A percentile compares a stretch with the other conserved stretches of the same genome.
Conservation (phyloP, 2,329 filamentous ascomycete species). For the Neopestalotiopsis sp. region DNA sequence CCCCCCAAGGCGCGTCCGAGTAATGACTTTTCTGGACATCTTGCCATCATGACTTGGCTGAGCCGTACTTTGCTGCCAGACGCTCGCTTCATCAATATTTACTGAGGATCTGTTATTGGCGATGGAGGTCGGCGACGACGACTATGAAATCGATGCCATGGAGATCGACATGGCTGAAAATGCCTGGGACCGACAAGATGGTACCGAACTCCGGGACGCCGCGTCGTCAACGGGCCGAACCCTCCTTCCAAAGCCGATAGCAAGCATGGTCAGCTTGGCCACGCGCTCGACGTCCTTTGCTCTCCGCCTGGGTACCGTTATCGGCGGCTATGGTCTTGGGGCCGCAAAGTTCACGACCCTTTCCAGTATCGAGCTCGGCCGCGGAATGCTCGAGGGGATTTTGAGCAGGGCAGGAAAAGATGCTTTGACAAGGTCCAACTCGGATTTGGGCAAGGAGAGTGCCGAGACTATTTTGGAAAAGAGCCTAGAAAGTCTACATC, state of each 20-base stretch:
- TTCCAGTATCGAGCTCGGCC: conserved; percentile 62
- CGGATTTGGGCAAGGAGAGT: conserved; percentile 55
- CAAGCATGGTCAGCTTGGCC: conserved; percentile 64
- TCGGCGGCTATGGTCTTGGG: conserved; percentile 57
- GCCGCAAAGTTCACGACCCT: conserved; percentile 62
- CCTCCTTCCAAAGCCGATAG: conserved; percentile 62
- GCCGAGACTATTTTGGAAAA: conserved; percentile 62
- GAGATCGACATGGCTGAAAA: neutral
- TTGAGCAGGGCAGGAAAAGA: conserved; percentile 59
- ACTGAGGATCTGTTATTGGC: neutral
- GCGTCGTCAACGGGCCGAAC: conserved; percentile 43
- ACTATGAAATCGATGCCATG: neutral
- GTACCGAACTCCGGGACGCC: neutral
- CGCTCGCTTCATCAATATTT: neutral
- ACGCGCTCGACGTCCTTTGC: conserved; percentile 65
- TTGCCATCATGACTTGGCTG: conserved; percentile 1
- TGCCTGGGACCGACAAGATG: neutral
- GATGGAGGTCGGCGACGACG: conserved; percentile 8
- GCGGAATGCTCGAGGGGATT: conserved; percentile 60
- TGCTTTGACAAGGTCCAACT: conserved; percentile 48
- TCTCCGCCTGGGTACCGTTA: conserved; percentile 57
- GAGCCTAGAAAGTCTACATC: conserved; percentile 62
- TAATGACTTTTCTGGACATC: neutral
- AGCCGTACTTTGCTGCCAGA: neutral
- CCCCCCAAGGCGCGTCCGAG: neutral